Evolutionary conservation across 352 stramenopile genomes (phyloP).

Genomic region (Phytophthora brassicae): DNA sequence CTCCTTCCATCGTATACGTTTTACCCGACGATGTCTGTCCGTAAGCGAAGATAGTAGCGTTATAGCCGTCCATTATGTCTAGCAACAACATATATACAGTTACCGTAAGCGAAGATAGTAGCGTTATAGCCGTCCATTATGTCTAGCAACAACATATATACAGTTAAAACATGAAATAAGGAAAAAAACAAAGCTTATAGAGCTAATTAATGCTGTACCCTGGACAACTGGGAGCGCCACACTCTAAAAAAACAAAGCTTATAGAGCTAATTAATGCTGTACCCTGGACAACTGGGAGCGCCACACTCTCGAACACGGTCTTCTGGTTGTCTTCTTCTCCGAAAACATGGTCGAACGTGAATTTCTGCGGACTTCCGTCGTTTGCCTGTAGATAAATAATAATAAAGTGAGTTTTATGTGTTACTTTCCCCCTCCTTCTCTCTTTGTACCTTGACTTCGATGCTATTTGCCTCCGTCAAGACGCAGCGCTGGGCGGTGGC

Average conservation of each 20-base stretch:
- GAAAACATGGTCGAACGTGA: slow-evolving; percentile 92
- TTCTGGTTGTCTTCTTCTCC: slow-evolving; percentile 78
- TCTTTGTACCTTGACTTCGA: slow-evolving; percentile 66
- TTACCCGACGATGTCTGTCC: slow-evolving; percentile 86
- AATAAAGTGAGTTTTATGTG: slow-evolving; percentile 2
- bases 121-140: slow-evolving; percentile 93
- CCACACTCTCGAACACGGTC: slow-evolving; percentile 89
- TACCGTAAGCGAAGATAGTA: slow-evolving; percentile 94
- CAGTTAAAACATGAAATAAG: no score
- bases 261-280: no score
- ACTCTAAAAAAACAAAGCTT: background rate
- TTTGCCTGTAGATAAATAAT: slow-evolving; percentile 36
- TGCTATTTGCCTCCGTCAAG: slow-evolving; percentile 42
- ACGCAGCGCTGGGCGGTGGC: slow-evolving; percentile 56
- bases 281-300: slow-evolving; percentile 88
- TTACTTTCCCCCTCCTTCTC: background rate
- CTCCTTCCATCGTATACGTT: slow-evolving; percentile 44
- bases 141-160: slow-evolving; percentile 41
- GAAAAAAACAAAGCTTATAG: background rate
- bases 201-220: slow-evolving; percentile 41
- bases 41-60: slow-evolving; percentile 94
- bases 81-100: slow-evolving; percentile 13
- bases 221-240: no score
- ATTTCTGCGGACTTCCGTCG: slow-evolving; percentile 69
- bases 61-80: slow-evolving; percentile 93